Evolutionary conservation across 108 stramenopile genomes (phyloP).

Genomic region (Licmophora abbreviata): DNA sequence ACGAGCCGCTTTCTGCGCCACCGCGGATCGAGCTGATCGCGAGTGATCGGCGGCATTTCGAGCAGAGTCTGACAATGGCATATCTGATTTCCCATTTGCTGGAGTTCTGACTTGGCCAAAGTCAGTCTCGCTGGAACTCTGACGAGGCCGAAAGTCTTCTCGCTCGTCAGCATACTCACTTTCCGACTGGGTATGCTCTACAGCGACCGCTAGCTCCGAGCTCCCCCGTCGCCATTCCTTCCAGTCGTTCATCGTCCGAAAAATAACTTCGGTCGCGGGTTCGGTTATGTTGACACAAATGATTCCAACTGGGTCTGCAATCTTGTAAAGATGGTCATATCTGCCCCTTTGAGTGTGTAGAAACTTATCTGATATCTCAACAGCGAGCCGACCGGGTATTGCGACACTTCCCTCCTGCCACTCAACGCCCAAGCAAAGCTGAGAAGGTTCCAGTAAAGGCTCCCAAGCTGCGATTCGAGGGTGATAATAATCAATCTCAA

Average conservation of each 20-base stretch:
- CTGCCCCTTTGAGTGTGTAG: neutral
- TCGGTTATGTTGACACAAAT: conserved; percentile 34
- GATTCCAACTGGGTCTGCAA: neutral
- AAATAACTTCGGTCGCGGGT: conserved; percentile 28
- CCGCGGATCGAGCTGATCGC: neutral
- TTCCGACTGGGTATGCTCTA: no score
- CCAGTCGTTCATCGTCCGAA: conserved; percentile 16
- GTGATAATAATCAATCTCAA: conserved; percentile 51
- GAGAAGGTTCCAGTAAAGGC: conserved; percentile 48
- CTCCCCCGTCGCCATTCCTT: conserved; percentile 28
- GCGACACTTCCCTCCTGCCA: conserved; percentile 20
- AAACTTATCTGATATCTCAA: conserved; percentile 32
- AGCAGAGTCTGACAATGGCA: neutral
- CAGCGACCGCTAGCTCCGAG: neutral
- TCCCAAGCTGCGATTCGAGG: conserved; percentile 49
- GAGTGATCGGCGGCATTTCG: neutral
- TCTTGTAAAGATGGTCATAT: neutral
- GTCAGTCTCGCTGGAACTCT: neutral
- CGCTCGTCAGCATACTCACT: neutral
- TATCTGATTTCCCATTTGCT: no score
- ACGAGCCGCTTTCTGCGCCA: conserved; percentile 30
- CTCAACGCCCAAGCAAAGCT: conserved; percentile 25
- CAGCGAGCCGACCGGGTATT: conserved; percentile 24
- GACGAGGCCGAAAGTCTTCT: neutral
- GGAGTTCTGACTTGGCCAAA: no score